Base-by-base conservation (phyloP, 176 grass and related monocot species). In the Rhynchospora pubera region DNA sequence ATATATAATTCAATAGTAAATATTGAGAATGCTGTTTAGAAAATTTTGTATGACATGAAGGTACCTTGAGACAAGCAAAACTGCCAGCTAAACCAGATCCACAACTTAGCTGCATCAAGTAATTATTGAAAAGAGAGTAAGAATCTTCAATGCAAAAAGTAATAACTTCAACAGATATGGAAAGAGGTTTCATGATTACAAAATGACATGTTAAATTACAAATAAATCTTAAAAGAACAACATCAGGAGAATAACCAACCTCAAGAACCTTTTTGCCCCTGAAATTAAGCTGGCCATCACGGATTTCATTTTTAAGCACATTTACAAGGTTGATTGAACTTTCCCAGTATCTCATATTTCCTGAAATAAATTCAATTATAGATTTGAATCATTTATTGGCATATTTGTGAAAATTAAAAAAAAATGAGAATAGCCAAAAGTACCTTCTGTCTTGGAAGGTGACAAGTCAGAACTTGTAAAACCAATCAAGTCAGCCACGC, bases 61-160 rank as follows among this genome's bases (percentile, higher is more conserved):
- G 64, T 60, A 98, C 95, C 92, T 98, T 98, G 47, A 98, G 83
- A 86, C 92, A 94, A 30, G 95, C 92, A 70, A 94, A 93, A 88
- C 86, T 94, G 63, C 95, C 92, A 82, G 92, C 89, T 19, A 98
- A 67, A 73, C 95, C 92, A 80, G 84, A 93, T 45, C 95, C 89
- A 67, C 95, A 97, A 84, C 90, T 89, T 47, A 94, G 87, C 92
- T 97, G 88, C 92, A 89, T n/a, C 9, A 84, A 88, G 82, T 85
- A 72, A 34, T 19, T 78, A 24, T 19, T 73, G 85, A 80, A 83
- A 61, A 52, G 44, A 81, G 72, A 65, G 45, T 85, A 55, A 30
- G 67, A 78, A 75, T 53, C 52, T 80, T 62, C 45, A 15, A 22
- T 73, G 26, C 71, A 81, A 32, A 64, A 56, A 88, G 11, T 28